These are phyloP conservation scores for Panaeolus papilionaceus DNA, from an alignment of 768 basidiomycete species.

Conservation along the genomic window DNA sequence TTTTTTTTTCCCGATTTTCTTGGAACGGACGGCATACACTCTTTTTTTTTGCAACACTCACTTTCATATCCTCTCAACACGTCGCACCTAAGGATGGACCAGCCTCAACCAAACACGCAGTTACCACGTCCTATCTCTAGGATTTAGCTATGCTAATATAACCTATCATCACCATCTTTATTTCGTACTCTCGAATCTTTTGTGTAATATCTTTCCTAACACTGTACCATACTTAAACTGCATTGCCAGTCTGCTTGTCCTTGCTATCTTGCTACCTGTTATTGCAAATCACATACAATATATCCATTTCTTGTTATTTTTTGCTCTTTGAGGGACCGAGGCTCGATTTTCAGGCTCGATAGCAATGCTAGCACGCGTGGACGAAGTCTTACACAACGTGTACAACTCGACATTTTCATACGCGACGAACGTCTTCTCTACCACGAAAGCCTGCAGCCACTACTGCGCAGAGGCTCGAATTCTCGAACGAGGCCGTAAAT, in stretches of 20 bases:
- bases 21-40: conserved; percentile 7
- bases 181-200: neutral
- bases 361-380: too few species aligned
- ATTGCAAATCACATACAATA: neutral
- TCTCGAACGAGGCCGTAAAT: neutral
- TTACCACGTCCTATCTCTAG: neutral
- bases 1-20: conserved; percentile 5
- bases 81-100: neutral
- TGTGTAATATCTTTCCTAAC: neutral
- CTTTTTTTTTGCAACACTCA: neutral
- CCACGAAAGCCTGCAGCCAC: too few species aligned
- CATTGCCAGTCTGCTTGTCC: neutral
- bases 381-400: too few species aligned
- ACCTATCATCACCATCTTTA: neutral
- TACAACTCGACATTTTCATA: too few species aligned
- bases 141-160: neutral
- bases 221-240: conserved; percentile 1
- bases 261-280: neutral
- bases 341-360: neutral
- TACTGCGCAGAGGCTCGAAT: neutral
- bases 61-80: neutral
- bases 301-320: neutral
- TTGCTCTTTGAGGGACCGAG: neutral
- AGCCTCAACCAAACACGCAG: neutral
- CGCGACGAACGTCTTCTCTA: too few species aligned